Conservation (phyloP, 2,329 filamentous ascomycete genomes). For the Cladophialophora psammophila region DNA sequence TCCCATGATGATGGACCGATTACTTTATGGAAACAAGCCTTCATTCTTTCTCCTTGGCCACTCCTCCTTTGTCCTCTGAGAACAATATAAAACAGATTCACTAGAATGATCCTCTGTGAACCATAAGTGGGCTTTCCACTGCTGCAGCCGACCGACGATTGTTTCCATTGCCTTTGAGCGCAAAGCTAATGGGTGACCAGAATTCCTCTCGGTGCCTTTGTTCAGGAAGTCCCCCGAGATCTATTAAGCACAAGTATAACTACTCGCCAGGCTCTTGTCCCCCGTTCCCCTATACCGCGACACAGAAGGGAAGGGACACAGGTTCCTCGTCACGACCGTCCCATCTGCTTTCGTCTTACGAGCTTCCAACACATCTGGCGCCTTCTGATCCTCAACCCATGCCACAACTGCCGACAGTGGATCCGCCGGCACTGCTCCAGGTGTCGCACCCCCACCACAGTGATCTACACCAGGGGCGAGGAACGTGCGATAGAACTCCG, state of each 20-base stretch:
- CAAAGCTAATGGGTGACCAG: too few species aligned
- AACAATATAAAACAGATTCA: too few species aligned
- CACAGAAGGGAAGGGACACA: conserved; percentile 6
- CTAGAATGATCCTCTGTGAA: too few species aligned
- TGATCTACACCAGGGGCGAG: conserved; percentile 13
- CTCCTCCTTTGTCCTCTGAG: too few species aligned
- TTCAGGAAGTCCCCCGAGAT: neutral
- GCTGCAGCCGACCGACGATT: too few species aligned
- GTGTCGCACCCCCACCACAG: conserved; percentile 9
- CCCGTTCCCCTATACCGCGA: conserved; percentile 2
- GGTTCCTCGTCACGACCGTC: conserved; percentile 4
- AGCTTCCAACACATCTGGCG: conserved; percentile 9
- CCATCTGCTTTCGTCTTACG: neutral
- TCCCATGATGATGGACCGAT: too few species aligned
- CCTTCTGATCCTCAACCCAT: conserved; percentile 6
- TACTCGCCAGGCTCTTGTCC: neutral
- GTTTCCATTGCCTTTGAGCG: too few species aligned
- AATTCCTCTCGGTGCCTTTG: neutral
- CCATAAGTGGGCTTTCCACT: too few species aligned
- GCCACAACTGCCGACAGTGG: conserved; percentile 13
- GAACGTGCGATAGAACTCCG: conserved; percentile 14
- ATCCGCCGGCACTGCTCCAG: conserved; percentile 7
- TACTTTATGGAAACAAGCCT: too few species aligned
- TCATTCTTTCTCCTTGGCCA: too few species aligned
- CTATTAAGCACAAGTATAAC: conserved; percentile 10